These are phyloP conservation scores for Luffa aegyptiaca DNA, from an alignment of 306 rosid species.

Conservation along the genomic window DNA sequence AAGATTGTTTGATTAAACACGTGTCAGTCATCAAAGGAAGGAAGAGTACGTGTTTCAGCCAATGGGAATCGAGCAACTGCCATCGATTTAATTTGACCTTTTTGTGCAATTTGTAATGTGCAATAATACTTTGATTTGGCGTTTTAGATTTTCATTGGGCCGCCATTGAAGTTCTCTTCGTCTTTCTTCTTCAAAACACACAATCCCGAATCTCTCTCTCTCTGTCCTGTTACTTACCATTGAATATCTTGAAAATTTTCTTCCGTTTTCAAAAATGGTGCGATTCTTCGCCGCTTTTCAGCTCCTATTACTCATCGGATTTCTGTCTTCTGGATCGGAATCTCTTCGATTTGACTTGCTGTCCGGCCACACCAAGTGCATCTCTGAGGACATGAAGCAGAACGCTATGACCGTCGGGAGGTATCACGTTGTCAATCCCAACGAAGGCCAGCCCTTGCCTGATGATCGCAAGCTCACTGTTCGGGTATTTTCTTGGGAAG, in stretches of 20 bases:
- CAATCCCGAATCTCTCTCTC: neutral
- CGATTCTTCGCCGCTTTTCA: constrained; percentile 9
- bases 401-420: constrained; percentile 87
- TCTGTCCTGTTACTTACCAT: neutral
- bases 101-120: neutral
- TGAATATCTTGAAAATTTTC: neutral
- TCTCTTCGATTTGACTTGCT: constrained; percentile 78
- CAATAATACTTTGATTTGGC: neutral
- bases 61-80: constrained; percentile 25
- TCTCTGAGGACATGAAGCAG: constrained; percentile 75
- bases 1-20: neutral
- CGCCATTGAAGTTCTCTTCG: neutral
- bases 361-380: constrained; percentile 83
- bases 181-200: neutral
- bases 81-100: constrained; percentile 7
- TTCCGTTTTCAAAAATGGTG: constrained; percentile 7
- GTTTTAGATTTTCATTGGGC: neutral
- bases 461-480: constrained; percentile 66
- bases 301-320: constrained; percentile 18
- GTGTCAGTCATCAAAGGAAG: neutral
- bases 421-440: constrained; percentile 54
- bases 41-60: constrained; percentile 35
- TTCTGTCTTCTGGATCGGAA: constrained; percentile 37
- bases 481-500: constrained; percentile 34
- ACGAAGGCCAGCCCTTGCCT: constrained; percentile 58